Evolutionary conservation across 352 stramenopile species (phyloP).

Genomic region (Phytophthora chlamydospora): DNA sequence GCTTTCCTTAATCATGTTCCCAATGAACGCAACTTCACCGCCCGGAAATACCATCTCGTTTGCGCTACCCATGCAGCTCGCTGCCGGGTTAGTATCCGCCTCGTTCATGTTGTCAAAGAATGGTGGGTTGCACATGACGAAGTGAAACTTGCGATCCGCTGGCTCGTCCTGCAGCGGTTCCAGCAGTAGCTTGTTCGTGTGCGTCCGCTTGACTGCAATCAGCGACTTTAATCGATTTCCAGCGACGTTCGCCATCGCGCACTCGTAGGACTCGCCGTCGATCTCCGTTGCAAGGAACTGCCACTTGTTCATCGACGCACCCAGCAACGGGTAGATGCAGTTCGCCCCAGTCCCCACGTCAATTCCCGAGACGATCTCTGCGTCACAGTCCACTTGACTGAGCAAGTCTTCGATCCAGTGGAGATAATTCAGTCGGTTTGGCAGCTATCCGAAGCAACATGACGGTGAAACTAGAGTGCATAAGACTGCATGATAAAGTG

Average conservation of each 20-base stretch:
- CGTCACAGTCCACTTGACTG: conserved; percentile 36
- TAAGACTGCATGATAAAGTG: too few species aligned
- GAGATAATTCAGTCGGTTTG: conserved; percentile 95
- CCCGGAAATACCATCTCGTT: conserved; percentile 90
- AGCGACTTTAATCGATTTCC: conserved; percentile 84
- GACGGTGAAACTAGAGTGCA: conserved; percentile 2
- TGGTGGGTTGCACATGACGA: conserved; percentile 97
- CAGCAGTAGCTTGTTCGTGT: conserved; percentile 48
- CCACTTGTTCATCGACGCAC: conserved; percentile 88
- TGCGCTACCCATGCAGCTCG: conserved; percentile 71
- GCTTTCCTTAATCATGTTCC: conserved; percentile 93
- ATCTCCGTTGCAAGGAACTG: conserved; percentile 96
- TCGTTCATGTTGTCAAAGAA: conserved; percentile 92
- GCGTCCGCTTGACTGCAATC: conserved; percentile 58
- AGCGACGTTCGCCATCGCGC: conserved; percentile 87
- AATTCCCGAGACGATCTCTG: conserved; percentile 72
- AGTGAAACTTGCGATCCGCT: conserved; percentile 65
- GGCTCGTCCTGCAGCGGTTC: conserved; percentile 53
- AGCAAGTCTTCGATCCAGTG: conserved; percentile 96
- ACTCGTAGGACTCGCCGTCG: conserved; percentile 82
- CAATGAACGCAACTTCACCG: conserved; percentile 95
- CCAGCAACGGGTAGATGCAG: conserved; percentile 96
- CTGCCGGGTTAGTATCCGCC: conserved; percentile 77
- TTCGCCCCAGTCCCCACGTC: conserved; percentile 96
- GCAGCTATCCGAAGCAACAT: conserved; percentile 47